These are phyloP conservation scores for Penicillium argentinense DNA, from an alignment of 495 filamentous ascomycete genomes.

Conservation along the genomic window DNA sequence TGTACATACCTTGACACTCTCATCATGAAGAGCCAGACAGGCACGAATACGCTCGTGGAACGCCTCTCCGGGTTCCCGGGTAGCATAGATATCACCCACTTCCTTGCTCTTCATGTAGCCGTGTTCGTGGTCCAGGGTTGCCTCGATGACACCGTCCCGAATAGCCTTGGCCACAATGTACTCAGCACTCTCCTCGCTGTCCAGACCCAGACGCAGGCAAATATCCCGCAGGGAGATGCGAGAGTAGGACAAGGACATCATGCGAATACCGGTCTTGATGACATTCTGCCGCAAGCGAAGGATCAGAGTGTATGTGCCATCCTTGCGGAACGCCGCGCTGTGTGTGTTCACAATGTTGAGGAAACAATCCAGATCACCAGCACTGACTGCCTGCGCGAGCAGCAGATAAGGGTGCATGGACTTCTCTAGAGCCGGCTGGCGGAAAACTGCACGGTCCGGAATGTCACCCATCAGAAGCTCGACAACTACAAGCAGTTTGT, in stretches of 20 bases:
- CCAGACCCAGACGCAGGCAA: slow-evolving; percentile 88
- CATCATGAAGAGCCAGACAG: slow-evolving; percentile 87
- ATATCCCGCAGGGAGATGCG: slow-evolving; percentile 97
- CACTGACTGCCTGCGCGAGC: slow-evolving; percentile 90
- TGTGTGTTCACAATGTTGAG: slow-evolving; percentile 77
- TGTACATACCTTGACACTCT: slow-evolving; percentile 88
- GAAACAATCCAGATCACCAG: slow-evolving; percentile 91
- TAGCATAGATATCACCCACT: slow-evolving; percentile 90
- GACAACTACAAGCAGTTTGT: slow-evolving; percentile 90
- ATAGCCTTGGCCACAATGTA: slow-evolving; percentile 99
- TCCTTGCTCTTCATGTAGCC: slow-evolving; percentile 99
- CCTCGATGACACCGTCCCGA: slow-evolving; percentile 96
- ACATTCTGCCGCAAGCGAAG: slow-evolving; percentile 94
- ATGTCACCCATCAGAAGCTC: slow-evolving; percentile 99
- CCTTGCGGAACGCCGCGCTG: slow-evolving; percentile 80
- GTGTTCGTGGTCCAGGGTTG: slow-evolving; percentile 86
- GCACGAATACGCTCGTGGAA: slow-evolving; percentile 96
- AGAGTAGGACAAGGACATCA: slow-evolving; percentile 98
- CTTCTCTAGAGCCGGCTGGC: slow-evolving; percentile 77
- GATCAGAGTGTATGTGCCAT: slow-evolving; percentile 94
- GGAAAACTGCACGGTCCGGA: slow-evolving; percentile 90
- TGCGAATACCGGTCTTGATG: slow-evolving; percentile 98
- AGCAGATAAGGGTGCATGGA: slow-evolving; percentile 88
- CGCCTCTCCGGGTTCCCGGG: slow-evolving; percentile 89
- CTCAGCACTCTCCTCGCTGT: slow-evolving; percentile 92